Evolutionary conservation across 352 stramenopile species (phyloP).

Genomic region (Nothophytophthora sp.): DNA sequence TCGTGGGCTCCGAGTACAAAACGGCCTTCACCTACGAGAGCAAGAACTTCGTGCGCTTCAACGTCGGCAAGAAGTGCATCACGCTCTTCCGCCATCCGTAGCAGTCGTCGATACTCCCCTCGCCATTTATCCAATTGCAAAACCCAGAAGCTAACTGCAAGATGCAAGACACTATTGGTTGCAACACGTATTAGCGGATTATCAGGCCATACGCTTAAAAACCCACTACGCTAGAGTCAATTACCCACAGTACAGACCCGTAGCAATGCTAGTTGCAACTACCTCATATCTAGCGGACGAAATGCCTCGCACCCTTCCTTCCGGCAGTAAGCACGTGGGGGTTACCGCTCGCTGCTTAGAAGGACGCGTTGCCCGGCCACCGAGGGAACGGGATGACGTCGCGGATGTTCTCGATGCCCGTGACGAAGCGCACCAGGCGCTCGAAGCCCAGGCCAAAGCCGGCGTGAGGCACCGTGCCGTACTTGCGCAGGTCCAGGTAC

Average conservation of each 20-base stretch:
- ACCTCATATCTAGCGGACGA: conserved; percentile 6
- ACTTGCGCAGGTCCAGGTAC: conserved; percentile 97
- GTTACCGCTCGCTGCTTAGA: conserved; percentile 48
- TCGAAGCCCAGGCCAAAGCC: conserved; percentile 99
- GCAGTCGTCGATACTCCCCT: neutral
- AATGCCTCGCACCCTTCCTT: neutral
- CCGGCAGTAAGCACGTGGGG: neutral
- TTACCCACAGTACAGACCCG: too few relatives aligned
- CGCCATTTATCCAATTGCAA: neutral
- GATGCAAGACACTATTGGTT: too few relatives aligned
- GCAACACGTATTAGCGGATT: too few relatives aligned
- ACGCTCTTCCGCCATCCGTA: conserved; percentile 78
- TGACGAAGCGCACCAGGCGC: conserved; percentile 97
- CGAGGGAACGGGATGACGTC: conserved; percentile 98
- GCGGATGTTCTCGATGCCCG: conserved; percentile 99
- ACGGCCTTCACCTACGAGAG: conserved; percentile 74
- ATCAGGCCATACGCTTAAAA: too few relatives aligned
- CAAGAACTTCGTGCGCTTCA: conserved; percentile 88
- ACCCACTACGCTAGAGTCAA: too few relatives aligned
- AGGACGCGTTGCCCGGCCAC: conserved; percentile 95
- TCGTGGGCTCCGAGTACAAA: conserved; percentile 80
- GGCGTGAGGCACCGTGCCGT: conserved; percentile 95
- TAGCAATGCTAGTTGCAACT: neutral
- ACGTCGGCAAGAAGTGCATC: conserved; percentile 87
- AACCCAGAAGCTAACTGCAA: neutral